Evolutionary conservation across 2,329 filamentous ascomycete genomes (phyloP), one percentile per base, ranked within the genome.

Genomic region (Neonectria coccinea): DNA sequence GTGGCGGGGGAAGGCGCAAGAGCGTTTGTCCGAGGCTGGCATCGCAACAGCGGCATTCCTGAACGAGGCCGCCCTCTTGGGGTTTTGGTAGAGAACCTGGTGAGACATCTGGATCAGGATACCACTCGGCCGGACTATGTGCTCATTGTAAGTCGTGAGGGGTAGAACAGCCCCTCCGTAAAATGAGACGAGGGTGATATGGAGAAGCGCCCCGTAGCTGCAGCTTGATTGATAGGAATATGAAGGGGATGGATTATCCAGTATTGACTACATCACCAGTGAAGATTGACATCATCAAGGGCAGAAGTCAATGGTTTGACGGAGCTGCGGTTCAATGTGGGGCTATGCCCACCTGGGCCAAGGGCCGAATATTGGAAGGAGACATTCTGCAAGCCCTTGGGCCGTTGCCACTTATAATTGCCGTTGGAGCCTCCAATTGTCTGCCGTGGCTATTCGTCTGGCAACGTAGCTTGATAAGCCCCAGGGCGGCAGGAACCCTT

Each of bases 1-100:
- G 56, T 73, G 69, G 70, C 66, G 56, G 68, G 60, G 53, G 59
- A 63, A 58, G 51, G 59, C 25, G 57, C 41, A 63, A 50, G 31
- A 64, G 56, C 47, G 55, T 51, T 59, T 20, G 54, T 51, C 54
- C 25, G 62, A 66, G 65, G 70, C 62, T 67, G 67, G 67, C 57
- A 70, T 67, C 36, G 56, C 65, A 53, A 55, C 59, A 22, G 44
- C 36, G 52, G 48, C 75, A 76, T 77, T 77, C 75, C 74, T 69
- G 56, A 53, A 65, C 51, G 63, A 69, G 70, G 72, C 51, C 54
- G 54, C 44, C 44, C 42, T 65, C 36, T 57, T 42, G 31, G 50
- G 53, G 47, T 39, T 54, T 39, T 39, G 55, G 65, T 48, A 31
- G 52, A 65, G 52, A 68, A 39, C 31, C 27, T 20, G 31, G 65